Conservation (phyloP, 2,329 filamentous ascomycete species). For the Calonectria pseudoreteaudii region DNA sequence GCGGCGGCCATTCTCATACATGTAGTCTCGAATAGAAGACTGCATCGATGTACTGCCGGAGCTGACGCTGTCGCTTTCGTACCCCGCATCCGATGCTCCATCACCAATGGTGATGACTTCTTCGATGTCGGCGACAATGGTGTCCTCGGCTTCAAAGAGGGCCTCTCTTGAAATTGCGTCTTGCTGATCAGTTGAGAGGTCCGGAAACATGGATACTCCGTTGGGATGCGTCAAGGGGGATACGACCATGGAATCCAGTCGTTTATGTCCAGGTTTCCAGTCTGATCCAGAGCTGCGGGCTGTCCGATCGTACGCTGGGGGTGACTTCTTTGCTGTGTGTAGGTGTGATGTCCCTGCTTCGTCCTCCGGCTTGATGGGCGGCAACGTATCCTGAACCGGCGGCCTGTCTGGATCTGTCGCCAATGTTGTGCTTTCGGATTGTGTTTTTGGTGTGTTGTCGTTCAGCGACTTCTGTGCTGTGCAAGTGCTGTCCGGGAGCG, state of each 20-base stretch:
- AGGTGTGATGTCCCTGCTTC: background rate
- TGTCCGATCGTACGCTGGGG: background rate
- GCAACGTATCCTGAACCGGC: background rate
- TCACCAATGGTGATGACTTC: constrained; percentile 38
- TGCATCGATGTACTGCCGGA: constrained; percentile 53
- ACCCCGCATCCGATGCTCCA: constrained; percentile 49
- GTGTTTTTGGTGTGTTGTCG: background rate
- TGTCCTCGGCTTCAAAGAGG: constrained; percentile 50
- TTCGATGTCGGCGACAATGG: constrained; percentile 50
- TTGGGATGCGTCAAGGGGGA: constrained; percentile 53
- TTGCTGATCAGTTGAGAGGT: constrained; percentile 50
- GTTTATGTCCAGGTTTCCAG: constrained; percentile 13
- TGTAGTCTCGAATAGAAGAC: constrained; percentile 61
- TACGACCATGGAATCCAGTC: constrained; percentile 37
- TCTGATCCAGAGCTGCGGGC: background rate
- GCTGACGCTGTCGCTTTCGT: constrained; percentile 51
- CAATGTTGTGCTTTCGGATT: background rate
- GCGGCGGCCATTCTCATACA: constrained; percentile 68
- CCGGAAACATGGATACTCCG: constrained; percentile 51
- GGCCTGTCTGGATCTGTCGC: background rate
- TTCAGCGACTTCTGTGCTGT: background rate
- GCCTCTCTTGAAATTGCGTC: constrained; percentile 51
- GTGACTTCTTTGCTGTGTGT: background rate
- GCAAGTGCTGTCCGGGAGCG: background rate
- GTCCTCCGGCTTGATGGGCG: background rate